Evolutionary conservation across 1,284 basidiomycete species (phyloP).

Genomic region (Ceratobasidium sp.): DNA sequence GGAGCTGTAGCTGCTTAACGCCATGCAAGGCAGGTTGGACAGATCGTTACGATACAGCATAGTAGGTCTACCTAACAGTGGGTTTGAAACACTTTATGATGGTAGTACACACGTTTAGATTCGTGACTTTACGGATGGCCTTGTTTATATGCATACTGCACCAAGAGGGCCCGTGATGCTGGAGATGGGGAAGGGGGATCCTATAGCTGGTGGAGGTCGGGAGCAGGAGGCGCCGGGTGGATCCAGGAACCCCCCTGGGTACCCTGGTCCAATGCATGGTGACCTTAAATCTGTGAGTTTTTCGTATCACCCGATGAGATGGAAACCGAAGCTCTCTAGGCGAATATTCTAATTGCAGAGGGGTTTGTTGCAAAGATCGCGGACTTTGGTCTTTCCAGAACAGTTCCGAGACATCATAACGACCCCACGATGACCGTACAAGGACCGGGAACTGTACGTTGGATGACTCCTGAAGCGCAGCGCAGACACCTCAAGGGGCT

Average conservation of each 20-base stretch:
- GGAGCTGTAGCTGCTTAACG: neutral
- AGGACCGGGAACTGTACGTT: slow-evolving; percentile 11
- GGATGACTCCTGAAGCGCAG: slow-evolving; percentile 15
- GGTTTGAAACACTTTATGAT: no score
- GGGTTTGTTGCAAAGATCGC: slow-evolving; percentile 12
- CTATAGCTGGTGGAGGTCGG: no score
- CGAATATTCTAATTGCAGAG: slow-evolving; percentile 1
- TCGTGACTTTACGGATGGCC: slow-evolving; percentile 3
- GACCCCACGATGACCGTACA: neutral
- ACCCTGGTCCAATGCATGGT: no score
- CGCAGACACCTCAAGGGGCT: no score
- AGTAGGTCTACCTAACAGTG: neutral
- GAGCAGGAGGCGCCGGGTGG: no score
- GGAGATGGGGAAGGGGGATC: no score
- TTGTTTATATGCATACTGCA: slow-evolving; percentile 6
- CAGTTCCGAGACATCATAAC: neutral
- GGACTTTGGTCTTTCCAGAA: slow-evolving; percentile 12
- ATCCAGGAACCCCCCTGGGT: no score
- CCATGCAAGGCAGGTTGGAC: neutral
- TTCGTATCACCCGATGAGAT: neutral
- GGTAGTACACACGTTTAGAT: neutral
- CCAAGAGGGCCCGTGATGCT: neutral
- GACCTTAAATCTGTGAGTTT: slow-evolving; percentile 3
- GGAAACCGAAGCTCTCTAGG: neutral
- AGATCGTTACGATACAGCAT: slow-evolving; percentile 3